phyloP scores from a whole-genome alignment of 2,329 filamentous ascomycete genomes.

The Clonostachys sp. region DNA sequence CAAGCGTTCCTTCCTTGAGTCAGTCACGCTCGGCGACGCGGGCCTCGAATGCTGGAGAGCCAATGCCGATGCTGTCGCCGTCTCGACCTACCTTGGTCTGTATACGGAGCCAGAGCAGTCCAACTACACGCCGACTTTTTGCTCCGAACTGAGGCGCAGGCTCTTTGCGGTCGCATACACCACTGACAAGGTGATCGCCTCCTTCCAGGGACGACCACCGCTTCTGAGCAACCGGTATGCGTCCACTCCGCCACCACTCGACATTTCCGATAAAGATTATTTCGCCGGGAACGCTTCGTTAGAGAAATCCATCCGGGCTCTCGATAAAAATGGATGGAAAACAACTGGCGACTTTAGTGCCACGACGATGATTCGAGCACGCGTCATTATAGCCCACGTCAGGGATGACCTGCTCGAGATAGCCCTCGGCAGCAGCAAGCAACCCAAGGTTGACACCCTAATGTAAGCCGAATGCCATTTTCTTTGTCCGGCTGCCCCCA shows the following conservation, averaged over 20 bases:
- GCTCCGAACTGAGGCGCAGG: slow-evolving; percentile 22
- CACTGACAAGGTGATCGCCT: slow-evolving; percentile 43
- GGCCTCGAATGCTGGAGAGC: slow-evolving; percentile 22
- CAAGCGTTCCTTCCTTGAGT: slow-evolving; percentile 21
- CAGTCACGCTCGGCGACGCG: slow-evolving; percentile 26
- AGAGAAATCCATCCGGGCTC: too few species aligned
- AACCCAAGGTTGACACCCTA: slow-evolving; percentile 13
- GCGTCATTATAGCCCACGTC: slow-evolving; percentile 12
- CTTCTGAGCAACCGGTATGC: slow-evolving; percentile 46
- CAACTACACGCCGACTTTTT: slow-evolving; percentile 14
- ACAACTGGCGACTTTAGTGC: slow-evolving; percentile 18
- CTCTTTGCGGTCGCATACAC: slow-evolving; percentile 29
- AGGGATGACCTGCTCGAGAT: slow-evolving; percentile 7
- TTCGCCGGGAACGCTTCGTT: slow-evolving; percentile 23
- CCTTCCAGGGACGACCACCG: slow-evolving; percentile 51
- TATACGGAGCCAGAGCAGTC: slow-evolving; percentile 10
- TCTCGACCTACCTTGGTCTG: slow-evolving; percentile 18
- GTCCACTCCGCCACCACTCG: slow-evolving; percentile 47
- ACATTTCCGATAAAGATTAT: slow-evolving; percentile 44
- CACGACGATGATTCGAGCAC: slow-evolving; percentile 18
- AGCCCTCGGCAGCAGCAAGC: background rate
- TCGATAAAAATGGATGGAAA: slow-evolving; percentile 33
- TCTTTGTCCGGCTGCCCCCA: background rate
- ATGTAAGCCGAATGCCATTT: background rate
- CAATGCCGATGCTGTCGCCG: slow-evolving; percentile 21